phyloP scores from a whole-genome alignment of 1,284 basidiomycete species.

The Hymenochaete sp. region DNA sequence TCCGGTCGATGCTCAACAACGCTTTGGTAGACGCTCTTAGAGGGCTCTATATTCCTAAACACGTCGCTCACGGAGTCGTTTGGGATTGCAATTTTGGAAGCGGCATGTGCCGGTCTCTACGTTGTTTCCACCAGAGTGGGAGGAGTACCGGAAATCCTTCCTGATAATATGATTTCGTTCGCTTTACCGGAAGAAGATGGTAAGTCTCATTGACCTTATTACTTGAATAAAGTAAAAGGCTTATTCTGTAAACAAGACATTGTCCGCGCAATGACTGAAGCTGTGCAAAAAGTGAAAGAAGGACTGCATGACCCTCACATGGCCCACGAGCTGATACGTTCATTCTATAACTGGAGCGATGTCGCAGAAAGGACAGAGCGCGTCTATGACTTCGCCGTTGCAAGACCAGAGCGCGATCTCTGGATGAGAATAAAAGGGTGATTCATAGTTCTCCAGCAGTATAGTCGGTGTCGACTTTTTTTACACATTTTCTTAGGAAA shows the following conservation, averaged over 20 bases:
- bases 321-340: slow-evolving; percentile 73
- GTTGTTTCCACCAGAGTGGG: slow-evolving; percentile 93
- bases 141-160: slow-evolving; percentile 92
- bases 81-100: slow-evolving; percentile 93
- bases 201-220: slow-evolving; percentile 21
- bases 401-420: slow-evolving; percentile 50
- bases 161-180: slow-evolving; percentile 90
- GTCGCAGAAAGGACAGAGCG: slow-evolving; percentile 74
- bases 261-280: slow-evolving; percentile 73
- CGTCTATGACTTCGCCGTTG: slow-evolving; percentile 71
- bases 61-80: slow-evolving; percentile 96
- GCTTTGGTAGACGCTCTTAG: slow-evolving; percentile 61
- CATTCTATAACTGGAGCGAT: slow-evolving; percentile 86
- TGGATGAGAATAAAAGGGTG: slow-evolving; percentile 70
- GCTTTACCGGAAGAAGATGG: slow-evolving; percentile 82
- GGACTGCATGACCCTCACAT: slow-evolving; percentile 68
- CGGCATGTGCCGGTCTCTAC: slow-evolving; percentile 89
- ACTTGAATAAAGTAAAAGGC: neutral
- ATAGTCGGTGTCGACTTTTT: slow-evolving; percentile 3
- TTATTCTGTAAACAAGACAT: slow-evolving; percentile 50
- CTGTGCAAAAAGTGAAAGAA: slow-evolving; percentile 60
- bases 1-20: neutral
- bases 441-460: neutral
- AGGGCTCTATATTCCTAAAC: slow-evolving; percentile 90
- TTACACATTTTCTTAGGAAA: neutral